A percentile compares a stretch with the other conserved stretches of the same genome.
These are phyloP conservation scores for Pichia sp. DNA, from an alignment of 1,139 yeast genomes.

Conservation along the genomic window DNA sequence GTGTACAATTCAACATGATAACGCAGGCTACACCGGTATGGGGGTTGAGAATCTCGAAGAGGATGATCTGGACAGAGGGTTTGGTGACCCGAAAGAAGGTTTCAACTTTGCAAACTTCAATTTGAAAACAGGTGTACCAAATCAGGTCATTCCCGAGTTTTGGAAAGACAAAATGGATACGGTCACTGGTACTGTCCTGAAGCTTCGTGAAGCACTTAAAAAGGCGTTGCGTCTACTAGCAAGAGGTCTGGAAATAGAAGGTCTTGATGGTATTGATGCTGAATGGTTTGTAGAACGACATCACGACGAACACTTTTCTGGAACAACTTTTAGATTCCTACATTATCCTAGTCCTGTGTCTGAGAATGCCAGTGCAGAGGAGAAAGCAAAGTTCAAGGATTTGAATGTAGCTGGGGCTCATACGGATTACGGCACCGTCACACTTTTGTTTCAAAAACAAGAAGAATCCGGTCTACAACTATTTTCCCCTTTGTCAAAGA, in stretches of 20 bases:
- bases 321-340: constrained; percentile 49
- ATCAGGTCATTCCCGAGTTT: constrained; percentile 41
- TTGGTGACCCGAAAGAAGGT: constrained; percentile 48
- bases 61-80: constrained; percentile 36
- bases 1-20: constrained; percentile 38
- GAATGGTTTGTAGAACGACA: constrained; percentile 48
- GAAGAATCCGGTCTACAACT: constrained; percentile 51
- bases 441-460: constrained; percentile 40
- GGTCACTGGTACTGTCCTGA: constrained; percentile 36
- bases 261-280: constrained; percentile 33
- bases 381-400: constrained; percentile 29
- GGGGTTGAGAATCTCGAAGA: constrained; percentile 56
- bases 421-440: constrained; percentile 55
- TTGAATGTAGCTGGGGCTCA: constrained; percentile 53
- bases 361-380: constrained; percentile 38
- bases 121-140: constrained; percentile 40
- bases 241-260: constrained; percentile 47
- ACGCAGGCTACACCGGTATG: constrained; percentile 49
- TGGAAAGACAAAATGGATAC: constrained; percentile 34
- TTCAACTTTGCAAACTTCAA: constrained; percentile 44
- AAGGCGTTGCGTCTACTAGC: constrained; percentile 45
- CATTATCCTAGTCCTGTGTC: constrained; percentile 51
- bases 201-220: constrained; percentile 40
- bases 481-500: constrained; percentile 44
- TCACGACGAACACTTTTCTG: constrained; percentile 40